Conservation (phyloP, 2,329 filamentous ascomycete genomes). For the Verticillium dahliae region DNA sequence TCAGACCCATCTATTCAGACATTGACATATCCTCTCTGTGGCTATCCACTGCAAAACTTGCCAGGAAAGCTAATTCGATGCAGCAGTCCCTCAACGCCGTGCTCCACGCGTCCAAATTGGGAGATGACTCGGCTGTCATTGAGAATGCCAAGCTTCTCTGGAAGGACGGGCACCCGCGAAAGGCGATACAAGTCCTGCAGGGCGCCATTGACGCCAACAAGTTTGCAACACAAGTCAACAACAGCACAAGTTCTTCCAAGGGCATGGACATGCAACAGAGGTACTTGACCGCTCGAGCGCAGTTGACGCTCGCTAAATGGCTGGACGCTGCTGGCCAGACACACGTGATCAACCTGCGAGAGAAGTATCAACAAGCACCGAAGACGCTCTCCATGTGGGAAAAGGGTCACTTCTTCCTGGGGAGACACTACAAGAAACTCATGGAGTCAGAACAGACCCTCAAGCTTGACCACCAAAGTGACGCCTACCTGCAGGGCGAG, state of each 20-base stretch:
- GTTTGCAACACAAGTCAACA: slow-evolving; percentile 50
- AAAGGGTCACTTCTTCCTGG: slow-evolving; percentile 94
- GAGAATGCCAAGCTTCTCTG: slow-evolving; percentile 91
- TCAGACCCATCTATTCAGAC: slow-evolving; percentile 55
- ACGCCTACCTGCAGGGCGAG: slow-evolving; percentile 73
- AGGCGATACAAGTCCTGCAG: slow-evolving; percentile 87
- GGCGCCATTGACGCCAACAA: slow-evolving; percentile 76
- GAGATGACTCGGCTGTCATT: slow-evolving; percentile 82
- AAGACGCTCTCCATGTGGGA: slow-evolving; percentile 72
- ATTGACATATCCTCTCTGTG: slow-evolving; percentile 76
- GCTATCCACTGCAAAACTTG: slow-evolving; percentile 78
- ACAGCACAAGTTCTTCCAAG: slow-evolving; percentile 29
- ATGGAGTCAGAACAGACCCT: slow-evolving; percentile 81
- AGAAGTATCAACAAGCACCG: slow-evolving; percentile 79
- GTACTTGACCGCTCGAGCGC: slow-evolving; percentile 66
- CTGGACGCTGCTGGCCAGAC: slow-evolving; percentile 92
- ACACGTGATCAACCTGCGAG: slow-evolving; percentile 69
- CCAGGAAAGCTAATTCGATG: slow-evolving; percentile 75
- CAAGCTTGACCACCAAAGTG: slow-evolving; percentile 68
- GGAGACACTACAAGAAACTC: slow-evolving; percentile 94
- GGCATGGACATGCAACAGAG: slow-evolving; percentile 44
- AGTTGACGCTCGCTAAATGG: slow-evolving; percentile 92
- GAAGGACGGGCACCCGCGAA: slow-evolving; percentile 87
- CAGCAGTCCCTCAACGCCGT: slow-evolving; percentile 92
- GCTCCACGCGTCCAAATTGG: slow-evolving; percentile 76